Evolutionary conservation across 805 yeast species (phyloP), one percentile per base, ranked within the genome.

Genomic region (Candida sphagnicola): DNA sequence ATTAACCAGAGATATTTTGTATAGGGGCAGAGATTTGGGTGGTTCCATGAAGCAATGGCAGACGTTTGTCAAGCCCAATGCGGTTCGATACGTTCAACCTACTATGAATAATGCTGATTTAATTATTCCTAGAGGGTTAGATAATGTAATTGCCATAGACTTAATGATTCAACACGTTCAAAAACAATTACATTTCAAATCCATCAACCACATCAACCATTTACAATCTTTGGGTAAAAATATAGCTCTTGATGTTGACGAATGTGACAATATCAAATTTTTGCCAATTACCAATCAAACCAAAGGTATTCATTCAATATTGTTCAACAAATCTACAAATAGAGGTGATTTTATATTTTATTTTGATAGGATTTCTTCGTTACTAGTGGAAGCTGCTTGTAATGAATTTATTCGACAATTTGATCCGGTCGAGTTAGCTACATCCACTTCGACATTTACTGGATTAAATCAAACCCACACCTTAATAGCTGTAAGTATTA

Each of bases 1-100:
- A 50, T 65, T 93, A 31, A 78, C 86, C 3, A 72, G 99, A 53
- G 99, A 93, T 57, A 89, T 88, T 38, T 70, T 85, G 11, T 80
- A 82, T 44, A 70, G 99, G 43, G 96, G 95, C 1, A 69, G 99
- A 43, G 96, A 90, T 50, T 65, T 90, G 25, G 70, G 64, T 4
- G 95, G 96, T 1, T 84, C 90, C 13, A 72, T 93, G 42, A 74
- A 77, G 47, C 99, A 93, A 55, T 93, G 98, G 98, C 82, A 85
- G 46, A 61, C 67, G 18, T 90, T 82, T 58, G 99, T 93, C 18
- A 93, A 91, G 58, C 99, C 99, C 5, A 87, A 88, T 57, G 89
- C 95, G 6, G 89, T 82, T 17, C 63, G 79, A 29, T 77, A 74
- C 49, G 82, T 91, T 12, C 75, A 72, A 38, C 93, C 95, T 1